A percentile compares a stretch with the other conserved stretches of the same genome.
These are phyloP conservation scores for Coleophoma eucalyptorum DNA, from an alignment of 2,329 filamentous ascomycete genomes.

Conservation along the genomic window DNA sequence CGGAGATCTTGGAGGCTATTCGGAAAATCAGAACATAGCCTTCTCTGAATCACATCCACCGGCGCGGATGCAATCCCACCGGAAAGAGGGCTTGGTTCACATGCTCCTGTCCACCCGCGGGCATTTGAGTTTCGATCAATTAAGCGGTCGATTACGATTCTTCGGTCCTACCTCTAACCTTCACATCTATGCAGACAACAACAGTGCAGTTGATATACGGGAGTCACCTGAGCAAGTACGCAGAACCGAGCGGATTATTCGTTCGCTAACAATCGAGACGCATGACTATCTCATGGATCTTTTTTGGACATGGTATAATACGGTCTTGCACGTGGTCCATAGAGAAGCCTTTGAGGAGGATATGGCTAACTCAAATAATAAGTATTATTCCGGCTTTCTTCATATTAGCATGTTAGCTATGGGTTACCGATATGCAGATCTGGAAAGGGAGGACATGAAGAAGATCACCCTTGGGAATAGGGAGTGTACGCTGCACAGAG, in stretches of 20 bases:
- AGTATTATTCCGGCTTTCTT: constrained; percentile 48
- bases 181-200: constrained; percentile 42
- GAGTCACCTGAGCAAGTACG: constrained; percentile 41
- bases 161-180: constrained; percentile 51
- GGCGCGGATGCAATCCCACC: constrained; percentile 31
- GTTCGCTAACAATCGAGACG: constrained; percentile 39
- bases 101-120: constrained; percentile 44
- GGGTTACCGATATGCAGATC: constrained; percentile 47
- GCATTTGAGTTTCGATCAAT: constrained; percentile 46
- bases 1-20: constrained; percentile 10
- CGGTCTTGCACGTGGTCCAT: constrained; percentile 44
- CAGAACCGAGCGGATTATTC: constrained; percentile 43
- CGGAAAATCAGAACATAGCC: constrained; percentile 4
- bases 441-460: constrained; percentile 42
- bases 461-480: constrained; percentile 39
- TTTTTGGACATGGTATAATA: constrained; percentile 50
- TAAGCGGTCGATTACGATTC: constrained; percentile 45
- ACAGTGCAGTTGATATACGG: constrained; percentile 28
- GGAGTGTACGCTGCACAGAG: constrained; percentile 48
- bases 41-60: constrained; percentile 6
- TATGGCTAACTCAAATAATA: constrained; percentile 38
- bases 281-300: constrained; percentile 48
- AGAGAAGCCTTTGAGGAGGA: constrained; percentile 45
- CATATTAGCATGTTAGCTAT: constrained; percentile 49
- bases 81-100: constrained; percentile 43